Percentiles rank a stretch among this genome's conserved stretches.
Evolutionary conservation across 306 rosid species (phyloP).

Genomic region (Ceratonia siliqua): DNA sequence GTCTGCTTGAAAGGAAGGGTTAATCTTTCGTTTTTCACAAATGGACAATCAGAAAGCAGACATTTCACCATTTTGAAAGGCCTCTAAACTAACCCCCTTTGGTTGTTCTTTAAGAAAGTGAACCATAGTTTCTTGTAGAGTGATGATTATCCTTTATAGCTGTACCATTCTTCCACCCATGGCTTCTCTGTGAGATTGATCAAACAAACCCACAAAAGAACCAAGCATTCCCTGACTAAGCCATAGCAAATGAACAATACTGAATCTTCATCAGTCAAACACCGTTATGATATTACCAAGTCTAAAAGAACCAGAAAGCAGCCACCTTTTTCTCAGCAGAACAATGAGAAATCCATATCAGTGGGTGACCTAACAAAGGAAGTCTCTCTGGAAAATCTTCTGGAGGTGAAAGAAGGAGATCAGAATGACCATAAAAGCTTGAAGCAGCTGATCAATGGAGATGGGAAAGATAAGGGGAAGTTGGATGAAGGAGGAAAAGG

Average conservation of each 20-base stretch:
- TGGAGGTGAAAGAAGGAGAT: conserved; percentile 31
- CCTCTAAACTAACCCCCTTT: conserved; percentile 51
- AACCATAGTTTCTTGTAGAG: conserved; percentile 9
- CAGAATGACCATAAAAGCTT: conserved; percentile 58
- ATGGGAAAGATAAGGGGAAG: conserved; percentile 14
- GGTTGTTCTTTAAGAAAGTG: conserved; percentile 56
- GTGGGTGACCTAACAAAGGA: not conserved
- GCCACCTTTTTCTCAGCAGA: conserved; percentile 12
- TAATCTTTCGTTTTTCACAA: conserved; percentile 46
- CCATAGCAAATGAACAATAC: conserved; percentile 56
- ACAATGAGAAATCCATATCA: conserved; percentile 30
- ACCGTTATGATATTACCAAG: conserved; percentile 70
- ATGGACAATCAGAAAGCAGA: conserved; percentile 45
- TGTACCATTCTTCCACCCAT: not conserved
- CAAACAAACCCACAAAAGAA: not conserved
- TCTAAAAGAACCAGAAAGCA: conserved; percentile 83
- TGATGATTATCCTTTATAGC: not conserved
- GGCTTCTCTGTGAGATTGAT: conserved; percentile 9
- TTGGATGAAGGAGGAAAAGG: not conserved
- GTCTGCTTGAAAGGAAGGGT: conserved; percentile 33
- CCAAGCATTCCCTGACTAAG: not conserved
- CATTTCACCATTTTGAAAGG: conserved; percentile 62
- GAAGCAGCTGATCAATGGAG: conserved; percentile 69
- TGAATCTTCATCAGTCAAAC: conserved; percentile 45
- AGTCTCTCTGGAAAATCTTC: conserved; percentile 9